Evolutionary conservation across 2,329 filamentous ascomycete genomes (phyloP), one percentile per base, ranked within the genome.

Genomic region (Hirsutella thompsonii): DNA sequence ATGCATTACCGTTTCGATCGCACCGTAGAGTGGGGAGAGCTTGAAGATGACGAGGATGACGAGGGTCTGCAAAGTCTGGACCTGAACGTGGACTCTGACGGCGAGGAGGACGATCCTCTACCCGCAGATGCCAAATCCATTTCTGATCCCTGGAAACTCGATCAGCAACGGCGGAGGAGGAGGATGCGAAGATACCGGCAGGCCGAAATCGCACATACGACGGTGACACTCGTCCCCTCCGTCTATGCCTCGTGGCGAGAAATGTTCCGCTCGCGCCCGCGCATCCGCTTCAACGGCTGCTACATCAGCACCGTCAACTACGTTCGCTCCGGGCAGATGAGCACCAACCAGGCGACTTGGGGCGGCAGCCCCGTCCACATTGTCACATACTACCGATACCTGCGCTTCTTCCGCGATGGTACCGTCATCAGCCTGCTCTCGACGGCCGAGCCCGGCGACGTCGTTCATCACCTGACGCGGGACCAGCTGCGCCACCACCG

Each of bases 261-360:
- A 40, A 85, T 94, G 67, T 94, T 94, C 65, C 84, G 83, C 32
- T 67, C 69, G 5, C 82, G 88, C 13, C 90, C 92, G 2, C 81
- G 92, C 35, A 73, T 96, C 45, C 85, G 92, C 43, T 98, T 94
- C 69, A 92, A 92, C 53, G 92, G 92, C 20, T 83, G 87, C 62
- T 98, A 98, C 65, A 96, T 98, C 60, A 86, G 80, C 59, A 96
- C 90, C 0, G 88, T 94, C 44, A 96, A 96, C 64, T 98, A 98
- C 63, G 79, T 86, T 38, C 83, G 92, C 20, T 68, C 86, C 0
- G 92, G 92, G 26, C 83, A 83, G 44, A 72, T 80, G 10, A 80
- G 78, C 3, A 72, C 75, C 18, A 81, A 79, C 47, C 79, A 79
- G 41, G 64, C 82, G 16, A 81, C 83, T 1, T 94, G 89, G 86